Base-by-base conservation (phyloP, 179 eudicot genomes). In the Spergularia azorica region DNA sequence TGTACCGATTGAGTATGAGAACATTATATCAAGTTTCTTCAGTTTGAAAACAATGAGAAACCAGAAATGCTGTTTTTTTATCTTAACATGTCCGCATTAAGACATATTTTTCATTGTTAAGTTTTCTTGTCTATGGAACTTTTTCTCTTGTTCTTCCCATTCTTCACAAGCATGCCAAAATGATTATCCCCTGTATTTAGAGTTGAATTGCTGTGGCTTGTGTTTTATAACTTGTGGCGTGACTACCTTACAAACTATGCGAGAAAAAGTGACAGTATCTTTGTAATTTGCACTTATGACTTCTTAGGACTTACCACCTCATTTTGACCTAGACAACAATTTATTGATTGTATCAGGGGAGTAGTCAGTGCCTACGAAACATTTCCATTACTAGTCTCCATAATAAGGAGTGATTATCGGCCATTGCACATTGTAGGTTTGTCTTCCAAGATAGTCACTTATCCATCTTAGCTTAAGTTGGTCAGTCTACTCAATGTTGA, bases 121-220 rank as follows among this genome's bases (percentile, higher is more conserved):
- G 5, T 58, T 5, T 58, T 17, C 0, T 58, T 17, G 0, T n/a
- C 7, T 43, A 43, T 43, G 48, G 48, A 20, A 6, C n/a, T 18
- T 58, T n/a, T 17, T 58, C 62, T n/a, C 62, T 58, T 58, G 21
- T 17, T 4, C 62, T 4, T n/a, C 21, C n/a, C 21, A n/a, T 17
- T 58, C 62, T 58, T 58, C 62, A 58, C 62, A 58, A 58, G 20
- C 62, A 58, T 58, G 62, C 21, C 21, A 58, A 58, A 58, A 6
- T 26, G 32, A 26, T 26, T 26, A 26, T 26, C 32, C 32, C 32
- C 32, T 26, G 32, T 26, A 1, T 26, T 26, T 2, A 26, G 32
- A 26, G 32, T 26, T 26, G 32, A 26, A 1, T 26, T 26, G 32
- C 2, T 26, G 32, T 26, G 32, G 32, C 18, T 58, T 58, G 21